Evolutionary conservation across 306 rosid species (phyloP).

Genomic region (Medicago arabica): DNA sequence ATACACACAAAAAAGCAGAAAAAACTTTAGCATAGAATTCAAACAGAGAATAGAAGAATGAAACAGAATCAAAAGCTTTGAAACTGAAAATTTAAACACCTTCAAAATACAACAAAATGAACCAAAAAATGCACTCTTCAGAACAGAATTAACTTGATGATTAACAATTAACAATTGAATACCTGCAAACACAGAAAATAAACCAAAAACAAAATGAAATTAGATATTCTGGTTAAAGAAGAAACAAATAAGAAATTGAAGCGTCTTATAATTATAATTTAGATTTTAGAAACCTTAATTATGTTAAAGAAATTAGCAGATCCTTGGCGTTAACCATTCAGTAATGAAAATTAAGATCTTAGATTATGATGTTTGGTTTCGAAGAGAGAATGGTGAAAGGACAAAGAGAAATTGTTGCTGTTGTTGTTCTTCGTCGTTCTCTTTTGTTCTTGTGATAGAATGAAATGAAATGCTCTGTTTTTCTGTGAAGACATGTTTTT

Average conservation of each 20-base stretch:
- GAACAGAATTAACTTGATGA: constrained; percentile 33
- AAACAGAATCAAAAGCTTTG: constrained; percentile 34
- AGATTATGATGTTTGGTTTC: constrained; percentile 27
- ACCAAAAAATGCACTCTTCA: constrained; percentile 34
- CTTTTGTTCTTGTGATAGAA: constrained; percentile 45
- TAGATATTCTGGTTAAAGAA: neutral
- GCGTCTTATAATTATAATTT: constrained; percentile 10
- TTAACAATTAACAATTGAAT: constrained; percentile 27
- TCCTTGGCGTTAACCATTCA: constrained; percentile 54
- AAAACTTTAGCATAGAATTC: constrained; percentile 31
- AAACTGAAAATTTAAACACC: constrained; percentile 31
- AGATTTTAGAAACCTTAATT: constrained; percentile 43
- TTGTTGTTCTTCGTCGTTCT: constrained; percentile 27
- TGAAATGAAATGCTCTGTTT: constrained; percentile 66
- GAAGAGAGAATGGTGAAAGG: constrained; percentile 31
- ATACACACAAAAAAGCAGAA: neutral
- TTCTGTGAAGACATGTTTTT: constrained; percentile 47
- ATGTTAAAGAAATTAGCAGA: constrained; percentile 47
- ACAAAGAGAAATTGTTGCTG: neutral
- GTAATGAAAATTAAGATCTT: constrained; percentile 36
- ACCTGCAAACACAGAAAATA: constrained; percentile 44
- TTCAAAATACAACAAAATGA: constrained; percentile 32
- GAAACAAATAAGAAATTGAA: constrained; percentile 32
- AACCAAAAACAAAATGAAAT: constrained; percentile 23
- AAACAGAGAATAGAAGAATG: constrained; percentile 38